Evolutionary conservation across 305 asterid genomes (phyloP), one percentile per base, ranked within the genome.

Genomic region (Fraxinus floribunda): DNA sequence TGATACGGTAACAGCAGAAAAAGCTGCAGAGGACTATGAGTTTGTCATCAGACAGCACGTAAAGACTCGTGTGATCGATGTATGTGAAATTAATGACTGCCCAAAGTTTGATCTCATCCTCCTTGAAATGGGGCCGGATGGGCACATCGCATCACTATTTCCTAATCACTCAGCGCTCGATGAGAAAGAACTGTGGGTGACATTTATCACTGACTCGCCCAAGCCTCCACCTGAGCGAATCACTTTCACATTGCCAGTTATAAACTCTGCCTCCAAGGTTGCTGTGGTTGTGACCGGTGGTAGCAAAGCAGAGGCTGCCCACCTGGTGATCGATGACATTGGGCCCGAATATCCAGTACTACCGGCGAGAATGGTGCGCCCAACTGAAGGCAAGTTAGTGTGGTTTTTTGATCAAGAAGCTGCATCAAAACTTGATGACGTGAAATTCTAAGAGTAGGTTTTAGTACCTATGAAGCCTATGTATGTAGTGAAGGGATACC

Each of bases 51-150:
- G 98, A 78, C 99, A 94, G 85, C 97, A 91, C 0, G 97, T 92
- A 70, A 91, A 87, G 92, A 90, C 94, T 16, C 97, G 99, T 4
- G 87, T 91, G 73, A 87, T 95, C 85, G 84, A 88, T 4, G 98
- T 88, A 11, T 95, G 97, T 7, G 95, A 89, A 38, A 85, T 87
- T 76, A 82, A 93, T 29, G 99, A 95, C 89, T 92, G 99, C 79
- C 99, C 99, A 4, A 94, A 88, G 82, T 95, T 95, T 44, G 99
- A 95, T 87, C 98, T 95, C 74, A 80, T 95, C 86, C 94, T 95
- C 85, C 91, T 95, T 0, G 98, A 94, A 30, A 88, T 95, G 98
- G 99, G 99, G 15, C 92, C 92, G 0, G 97, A 94, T 13, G 98
- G 98, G 15, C 95, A 95, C 55, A 86, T 93, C 2, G 99, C 97